Evolutionary conservation across 345 rosid species (phyloP), one percentile per base, ranked within the genome.

Genomic region (Euphorbia lathyris): DNA sequence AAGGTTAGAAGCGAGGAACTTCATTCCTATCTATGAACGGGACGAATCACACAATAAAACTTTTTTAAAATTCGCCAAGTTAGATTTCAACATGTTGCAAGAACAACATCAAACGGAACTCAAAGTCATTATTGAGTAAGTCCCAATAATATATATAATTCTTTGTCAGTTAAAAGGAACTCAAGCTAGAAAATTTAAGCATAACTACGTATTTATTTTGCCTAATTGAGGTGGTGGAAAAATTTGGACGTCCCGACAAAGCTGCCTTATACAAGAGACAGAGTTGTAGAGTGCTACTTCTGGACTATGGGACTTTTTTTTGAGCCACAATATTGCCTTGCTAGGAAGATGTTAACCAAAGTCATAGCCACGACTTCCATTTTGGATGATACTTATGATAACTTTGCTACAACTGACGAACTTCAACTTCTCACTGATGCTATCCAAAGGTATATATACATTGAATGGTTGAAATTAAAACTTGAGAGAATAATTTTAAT

Each of bases 71-170:
- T 66, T 83, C 50, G 82, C 82, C 9, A 82, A 79, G 71, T 40
- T 82, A 8, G 83, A 79, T 36, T 82, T 82, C 76, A 76, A 72
- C 9, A 22, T 59, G 13, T 12, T 73, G 4, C 74, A 69, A 72
- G 13, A 20, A 10, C 17, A 9, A 25, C 45, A 64, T n/a, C 56
- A 22, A 40, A 43, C 26, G 29, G 69, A 64, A 27, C 45, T 64
- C 5, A 25, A 17, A 1, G 32, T 0, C 29, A 45, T 71, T 38
- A 30, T 25, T 4, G 10, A 25, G 69, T 72, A 56, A 23, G 65
- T 42, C 36, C 36, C 36, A 32, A 32, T 2, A 32, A 32, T n/a
- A n/a, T n/a, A n/a, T n/a, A n/a, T n/a, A n/a, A n/a, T n/a, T n/a
- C n/a, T n/a, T n/a, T n/a, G n/a, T n/a, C n/a, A n/a, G n/a, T n/a